Conservation (phyloP, 2,329 filamentous ascomycete species). For the Ophiocordyceps camponoti-rufipedis region DNA sequence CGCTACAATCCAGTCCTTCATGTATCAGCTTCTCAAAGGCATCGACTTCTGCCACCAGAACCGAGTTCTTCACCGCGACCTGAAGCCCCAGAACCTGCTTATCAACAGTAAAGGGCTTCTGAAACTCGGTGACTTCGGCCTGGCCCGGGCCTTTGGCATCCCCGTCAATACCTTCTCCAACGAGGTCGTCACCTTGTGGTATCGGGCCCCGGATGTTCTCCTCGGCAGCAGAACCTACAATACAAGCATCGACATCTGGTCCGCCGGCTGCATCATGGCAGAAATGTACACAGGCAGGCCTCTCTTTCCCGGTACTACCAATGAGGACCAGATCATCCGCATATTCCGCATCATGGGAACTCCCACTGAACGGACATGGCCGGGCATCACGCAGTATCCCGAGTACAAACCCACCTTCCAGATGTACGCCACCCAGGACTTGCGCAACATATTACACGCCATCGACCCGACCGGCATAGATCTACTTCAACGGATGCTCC, state of each 20-base stretch:
- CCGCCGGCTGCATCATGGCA: conserved; percentile 97
- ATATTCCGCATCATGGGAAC: conserved; percentile 99
- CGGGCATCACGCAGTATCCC: conserved; percentile 84
- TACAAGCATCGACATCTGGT: conserved; percentile 99
- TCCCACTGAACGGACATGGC: conserved; percentile 88
- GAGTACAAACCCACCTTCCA: conserved; percentile 95
- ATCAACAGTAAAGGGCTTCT: conserved; percentile 84
- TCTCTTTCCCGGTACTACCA: conserved; percentile 91
- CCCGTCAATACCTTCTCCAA: conserved; percentile 97
- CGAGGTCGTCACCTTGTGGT: conserved; percentile 95
- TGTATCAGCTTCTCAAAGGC: conserved; percentile 90
- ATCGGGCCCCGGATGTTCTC: conserved; percentile 87
- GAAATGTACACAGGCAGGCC: conserved; percentile 97
- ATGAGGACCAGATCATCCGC: conserved; percentile 91
- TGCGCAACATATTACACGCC: conserved; percentile 72
- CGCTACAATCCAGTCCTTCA: conserved; percentile 91
- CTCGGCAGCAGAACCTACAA: conserved; percentile 92
- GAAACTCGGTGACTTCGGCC: conserved; percentile 87
- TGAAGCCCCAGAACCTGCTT: conserved; percentile 91
- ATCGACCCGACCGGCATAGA: conserved; percentile 80
- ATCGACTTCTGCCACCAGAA: conserved; percentile 98
- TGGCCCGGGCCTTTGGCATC: conserved; percentile 88
- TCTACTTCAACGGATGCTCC: conserved; percentile 76
- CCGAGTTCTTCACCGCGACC: conserved; percentile 80
- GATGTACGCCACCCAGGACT: conserved; percentile 82